phyloP scores from a whole-genome alignment of 441 rosid species.

The Raphanus hybrid region DNA sequence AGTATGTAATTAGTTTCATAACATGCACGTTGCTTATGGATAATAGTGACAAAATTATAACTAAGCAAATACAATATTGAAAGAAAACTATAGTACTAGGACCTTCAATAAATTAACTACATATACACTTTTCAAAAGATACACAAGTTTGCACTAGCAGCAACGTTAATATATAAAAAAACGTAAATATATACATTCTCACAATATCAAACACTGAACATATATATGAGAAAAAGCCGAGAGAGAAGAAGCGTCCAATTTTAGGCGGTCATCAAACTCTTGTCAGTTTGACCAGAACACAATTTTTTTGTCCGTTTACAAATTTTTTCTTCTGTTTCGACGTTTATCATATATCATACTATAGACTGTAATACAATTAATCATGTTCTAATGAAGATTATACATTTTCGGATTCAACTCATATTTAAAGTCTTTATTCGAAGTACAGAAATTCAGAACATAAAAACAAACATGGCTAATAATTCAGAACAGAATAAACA shows the following conservation, averaged over 20 bases:
- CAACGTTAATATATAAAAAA: not conserved
- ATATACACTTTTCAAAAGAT: not conserved
- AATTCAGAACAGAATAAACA: not conserved
- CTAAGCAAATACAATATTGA: not conserved
- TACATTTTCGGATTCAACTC: not conserved
- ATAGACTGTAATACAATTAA: not conserved
- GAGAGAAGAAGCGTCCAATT: conserved; percentile 8
- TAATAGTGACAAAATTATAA: not conserved
- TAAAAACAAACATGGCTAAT: conserved; percentile 18
- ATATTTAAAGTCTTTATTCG: conserved; percentile 6
- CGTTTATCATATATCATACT: not conserved
- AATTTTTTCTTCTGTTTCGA: not conserved
- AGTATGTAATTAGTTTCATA: no score
- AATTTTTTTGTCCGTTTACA: not conserved
- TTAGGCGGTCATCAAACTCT: conserved; percentile 19
- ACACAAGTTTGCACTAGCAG: not conserved
- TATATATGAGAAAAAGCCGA: conserved; percentile 5
- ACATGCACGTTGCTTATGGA: not conserved
- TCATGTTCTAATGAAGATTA: not conserved
- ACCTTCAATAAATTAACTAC: not conserved
- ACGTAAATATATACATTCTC: not conserved
- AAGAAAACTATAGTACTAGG: not conserved
- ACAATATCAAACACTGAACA: conserved; percentile 7
- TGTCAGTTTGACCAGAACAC: conserved; percentile 33
- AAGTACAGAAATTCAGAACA: conserved; percentile 14